These are phyloP conservation scores for Hypomontagnella monticulosa DNA, from an alignment of 495 filamentous ascomycete genomes.

Conservation along the genomic window DNA sequence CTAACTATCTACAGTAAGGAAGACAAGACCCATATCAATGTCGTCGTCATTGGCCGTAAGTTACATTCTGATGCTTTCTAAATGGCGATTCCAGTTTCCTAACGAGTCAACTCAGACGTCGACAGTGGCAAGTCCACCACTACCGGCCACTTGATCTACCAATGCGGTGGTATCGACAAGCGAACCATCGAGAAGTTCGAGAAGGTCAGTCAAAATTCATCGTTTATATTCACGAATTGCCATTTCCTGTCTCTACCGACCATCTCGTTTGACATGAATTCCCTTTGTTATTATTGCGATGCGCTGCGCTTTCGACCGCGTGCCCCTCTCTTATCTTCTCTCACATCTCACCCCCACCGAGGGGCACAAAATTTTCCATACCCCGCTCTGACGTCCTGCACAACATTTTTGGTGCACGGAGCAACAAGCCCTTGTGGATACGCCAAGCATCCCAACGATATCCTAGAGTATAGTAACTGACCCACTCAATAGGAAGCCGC, in stretches of 20 bases:
- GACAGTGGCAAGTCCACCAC: conserved; percentile 99
- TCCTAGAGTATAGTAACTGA: conserved; percentile 36
- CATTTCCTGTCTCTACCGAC: not conserved
- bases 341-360: conserved; percentile 40
- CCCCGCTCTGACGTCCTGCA: conserved; percentile 46
- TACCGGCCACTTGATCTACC: conserved; percentile 97
- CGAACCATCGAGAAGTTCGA: conserved; percentile 99
- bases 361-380: conserved; percentile 50
- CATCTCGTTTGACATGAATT: conserved; percentile 16
- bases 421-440: conserved; percentile 34
- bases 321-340: conserved; percentile 36
- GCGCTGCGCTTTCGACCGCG: conserved; percentile 29
- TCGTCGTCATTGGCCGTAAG: conserved; percentile 98
- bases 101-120: conserved; percentile 71
- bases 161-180: conserved; percentile 99
- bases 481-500: conserved; percentile 81
- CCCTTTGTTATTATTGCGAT: conserved; percentile 22
- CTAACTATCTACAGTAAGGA: conserved; percentile 74
- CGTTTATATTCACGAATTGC: conserved; percentile 1
- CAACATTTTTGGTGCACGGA: conserved; percentile 45
- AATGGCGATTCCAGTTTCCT: conserved; percentile 14
- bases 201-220: conserved; percentile 68
- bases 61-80: conserved; percentile 70
- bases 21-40: conserved; percentile 87
- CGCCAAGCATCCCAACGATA: conserved; percentile 14